Conservation (phyloP, 306 rosid genomes). For the Rosa persica region DNA sequence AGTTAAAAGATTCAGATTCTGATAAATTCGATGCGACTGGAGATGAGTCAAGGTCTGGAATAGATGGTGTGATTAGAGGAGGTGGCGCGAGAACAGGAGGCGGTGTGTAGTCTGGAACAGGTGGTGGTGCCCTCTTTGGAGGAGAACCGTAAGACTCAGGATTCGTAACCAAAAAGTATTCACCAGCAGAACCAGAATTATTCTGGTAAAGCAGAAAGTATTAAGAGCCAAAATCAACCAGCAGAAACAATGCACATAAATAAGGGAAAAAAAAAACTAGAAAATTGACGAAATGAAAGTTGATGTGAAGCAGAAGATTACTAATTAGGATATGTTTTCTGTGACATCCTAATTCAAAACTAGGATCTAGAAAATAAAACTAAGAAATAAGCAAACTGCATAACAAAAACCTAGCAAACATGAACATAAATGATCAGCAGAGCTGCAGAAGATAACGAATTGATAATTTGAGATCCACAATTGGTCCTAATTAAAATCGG, state of each 20-base stretch:
- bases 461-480: background rate
- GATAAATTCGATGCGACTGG: slow-evolving; percentile 54
- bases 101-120: slow-evolving; percentile 48
- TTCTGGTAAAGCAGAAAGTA: slow-evolving; percentile 59
- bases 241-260: slow-evolving; percentile 12
- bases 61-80: slow-evolving; percentile 45
- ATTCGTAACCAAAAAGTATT: slow-evolving; percentile 82
- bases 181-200: slow-evolving; percentile 77
- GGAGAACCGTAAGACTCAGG: slow-evolving; percentile 83
- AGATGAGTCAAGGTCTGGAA: slow-evolving; percentile 44
- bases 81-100: slow-evolving; percentile 36
- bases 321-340: background rate
- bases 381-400: background rate
- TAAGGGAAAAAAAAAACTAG: background rate
- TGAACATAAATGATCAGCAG: background rate
- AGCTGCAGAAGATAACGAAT: background rate
- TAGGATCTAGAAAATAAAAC: background rate
- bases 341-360: background rate
- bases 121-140: slow-evolving; percentile 89
- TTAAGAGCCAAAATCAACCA: slow-evolving; percentile 34
- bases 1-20: slow-evolving; percentile 79
- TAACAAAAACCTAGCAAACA: background rate
- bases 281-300: background rate
- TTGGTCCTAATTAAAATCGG: background rate
- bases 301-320: slow-evolving; percentile 22